Evolutionary conservation across 1,284 basidiomycete species (phyloP).

Genomic region (Leucoagaricus sp.): DNA sequence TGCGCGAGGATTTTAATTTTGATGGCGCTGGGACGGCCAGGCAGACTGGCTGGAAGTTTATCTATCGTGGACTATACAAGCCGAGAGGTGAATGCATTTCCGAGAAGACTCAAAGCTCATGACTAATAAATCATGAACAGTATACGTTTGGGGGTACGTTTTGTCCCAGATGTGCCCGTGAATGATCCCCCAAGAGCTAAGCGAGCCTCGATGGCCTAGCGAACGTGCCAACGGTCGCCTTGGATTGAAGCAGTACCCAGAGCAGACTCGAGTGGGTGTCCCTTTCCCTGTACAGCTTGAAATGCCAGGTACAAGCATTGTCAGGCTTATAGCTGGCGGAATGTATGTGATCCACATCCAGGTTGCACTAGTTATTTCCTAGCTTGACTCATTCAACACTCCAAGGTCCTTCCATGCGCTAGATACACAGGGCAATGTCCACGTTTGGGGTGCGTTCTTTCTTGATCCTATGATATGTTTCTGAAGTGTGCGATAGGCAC

Average conservation of each 20-base stretch:
- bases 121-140: conserved; percentile 16
- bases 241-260: conserved; percentile 46
- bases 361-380: not conserved
- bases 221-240: conserved; percentile 60
- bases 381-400: not conserved
- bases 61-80: conserved; percentile 74
- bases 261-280: conserved; percentile 40
- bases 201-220: conserved; percentile 38
- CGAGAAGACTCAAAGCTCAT: not conserved
- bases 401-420: conserved; percentile 79
- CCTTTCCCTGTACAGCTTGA: conserved; percentile 64
- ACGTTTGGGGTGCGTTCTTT: conserved; percentile 75
- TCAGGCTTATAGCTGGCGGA: conserved; percentile 76
- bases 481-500: conserved; percentile 44
- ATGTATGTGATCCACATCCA: conserved; percentile 61
- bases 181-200: not conserved
- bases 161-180: not conserved
- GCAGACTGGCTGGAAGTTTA: conserved; percentile 74
- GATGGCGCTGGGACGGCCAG: conserved; percentile 67
- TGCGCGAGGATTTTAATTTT: conserved; percentile 80
- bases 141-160: conserved; percentile 81
- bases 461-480: not conserved
- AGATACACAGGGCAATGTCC: conserved; percentile 71
- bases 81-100: conserved; percentile 37
- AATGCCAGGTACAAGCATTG: conserved; percentile 64